A percentile compares a stretch with the other conserved stretches of the same genome.
Conservation (phyloP, 805 yeast genomes). For the Candida koratica region DNA sequence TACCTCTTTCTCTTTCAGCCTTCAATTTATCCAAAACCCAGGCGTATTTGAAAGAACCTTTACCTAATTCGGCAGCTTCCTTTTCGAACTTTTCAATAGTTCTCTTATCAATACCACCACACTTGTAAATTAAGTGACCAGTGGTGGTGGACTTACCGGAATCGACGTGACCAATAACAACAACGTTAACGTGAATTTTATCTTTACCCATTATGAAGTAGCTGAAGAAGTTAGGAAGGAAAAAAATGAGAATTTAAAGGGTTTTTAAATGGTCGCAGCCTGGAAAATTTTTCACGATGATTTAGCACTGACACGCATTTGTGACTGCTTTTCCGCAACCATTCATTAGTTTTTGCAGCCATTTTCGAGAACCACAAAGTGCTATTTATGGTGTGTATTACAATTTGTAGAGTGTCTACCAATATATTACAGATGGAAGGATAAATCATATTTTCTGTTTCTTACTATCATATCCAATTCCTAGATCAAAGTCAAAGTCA, state of each 20-base stretch:
- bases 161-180: slow-evolving; percentile 99
- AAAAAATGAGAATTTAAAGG: slow-evolving; percentile 7
- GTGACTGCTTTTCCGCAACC: slow-evolving; percentile 6
- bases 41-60: slow-evolving; percentile 62
- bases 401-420: background rate
- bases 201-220: slow-evolving; percentile 69
- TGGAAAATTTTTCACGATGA: slow-evolving; percentile 7
- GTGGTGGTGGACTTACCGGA: slow-evolving; percentile 91
- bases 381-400: background rate
- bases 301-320: slow-evolving; percentile 2
- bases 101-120: slow-evolving; percentile 99
- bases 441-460: background rate
- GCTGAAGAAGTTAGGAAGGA: slow-evolving; percentile 2
- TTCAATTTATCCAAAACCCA: slow-evolving; percentile 73
- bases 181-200: slow-evolving; percentile 98
- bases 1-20: slow-evolving; percentile 92
- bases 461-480: slow-evolving; percentile 12
- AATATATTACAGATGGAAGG: background rate
- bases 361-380: too few species aligned
- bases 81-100: slow-evolving; percentile 76
- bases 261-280: slow-evolving; percentile 5
- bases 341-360: slow-evolving; percentile 4
- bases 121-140: slow-evolving; percentile 98
- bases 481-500: slow-evolving; percentile 13
- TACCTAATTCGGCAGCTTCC: slow-evolving; percentile 96